Percentiles rank a stretch among this genome's conserved stretches.
Conservation (phyloP, 441 rosid species). For the Erodium moschatum region DNA sequence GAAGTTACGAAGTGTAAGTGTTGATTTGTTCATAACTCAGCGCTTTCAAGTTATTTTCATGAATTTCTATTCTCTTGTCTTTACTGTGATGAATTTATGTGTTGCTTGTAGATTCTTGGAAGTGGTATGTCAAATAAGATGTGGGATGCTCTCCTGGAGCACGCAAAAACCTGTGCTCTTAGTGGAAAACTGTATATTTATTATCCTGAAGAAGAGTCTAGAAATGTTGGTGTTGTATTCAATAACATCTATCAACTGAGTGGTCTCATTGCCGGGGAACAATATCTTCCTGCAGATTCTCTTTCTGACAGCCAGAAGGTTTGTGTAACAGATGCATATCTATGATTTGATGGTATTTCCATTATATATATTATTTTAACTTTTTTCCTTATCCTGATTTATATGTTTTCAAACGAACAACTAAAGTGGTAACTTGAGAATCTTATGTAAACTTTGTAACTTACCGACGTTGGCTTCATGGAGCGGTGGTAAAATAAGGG, state of each 20-base stretch:
- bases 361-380: not conserved
- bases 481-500: not conserved
- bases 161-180: conserved; percentile 86
- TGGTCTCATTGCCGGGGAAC: conserved; percentile 82
- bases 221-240: conserved; percentile 69
- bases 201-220: conserved; percentile 61
- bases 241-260: conserved; percentile 71
- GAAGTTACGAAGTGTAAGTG: conserved; percentile 66
- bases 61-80: not conserved
- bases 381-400: conserved; percentile 4
- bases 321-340: conserved; percentile 17
- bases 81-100: not conserved
- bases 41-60: not conserved
- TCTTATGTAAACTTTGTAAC: not conserved
- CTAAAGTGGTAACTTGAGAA: not conserved
- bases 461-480: not conserved
- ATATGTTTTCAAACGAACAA: not conserved
- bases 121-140: conserved; percentile 98
- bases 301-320: conserved; percentile 56
- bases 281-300: conserved; percentile 23
- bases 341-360: not conserved
- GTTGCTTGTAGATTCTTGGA: conserved; percentile 67
- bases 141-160: conserved; percentile 96
- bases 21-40: conserved; percentile 18
- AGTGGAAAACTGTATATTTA: conserved; percentile 73